Conservation (phyloP, 345 rosid genomes). For the Sisymbrium altissimum region DNA sequence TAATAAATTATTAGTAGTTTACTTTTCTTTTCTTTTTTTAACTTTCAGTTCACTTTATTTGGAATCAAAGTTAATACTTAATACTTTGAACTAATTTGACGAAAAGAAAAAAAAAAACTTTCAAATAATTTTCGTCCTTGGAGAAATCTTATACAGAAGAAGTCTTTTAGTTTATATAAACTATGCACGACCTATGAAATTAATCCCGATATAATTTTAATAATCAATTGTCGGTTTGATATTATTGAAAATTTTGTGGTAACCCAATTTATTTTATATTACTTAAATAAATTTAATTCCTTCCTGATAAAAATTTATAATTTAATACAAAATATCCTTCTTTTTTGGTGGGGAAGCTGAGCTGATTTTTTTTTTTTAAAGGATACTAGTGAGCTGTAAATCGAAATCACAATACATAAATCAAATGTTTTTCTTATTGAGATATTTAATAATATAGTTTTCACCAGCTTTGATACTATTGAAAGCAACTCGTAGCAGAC, state of each 20-base stretch:
- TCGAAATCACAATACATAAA: not conserved
- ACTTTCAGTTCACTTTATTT: too few relatives aligned
- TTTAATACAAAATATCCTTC: too few relatives aligned
- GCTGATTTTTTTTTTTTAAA: not conserved
- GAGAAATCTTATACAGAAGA: not conserved
- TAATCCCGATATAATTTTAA: not conserved
- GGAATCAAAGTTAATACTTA: not conserved
- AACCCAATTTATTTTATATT: not conserved
- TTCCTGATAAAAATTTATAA: not conserved
- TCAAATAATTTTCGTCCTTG: not conserved
- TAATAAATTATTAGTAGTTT: not conserved
- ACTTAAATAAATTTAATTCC: not conserved
- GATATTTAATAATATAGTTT: not conserved
- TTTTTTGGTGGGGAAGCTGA: too few relatives aligned
- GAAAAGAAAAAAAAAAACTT: too few relatives aligned
- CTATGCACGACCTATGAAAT: not conserved
- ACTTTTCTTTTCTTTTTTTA: too few relatives aligned
- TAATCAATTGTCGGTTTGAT: slow-evolving; percentile 11
- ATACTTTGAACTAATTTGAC: too few relatives aligned
- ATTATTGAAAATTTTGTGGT: not conserved
- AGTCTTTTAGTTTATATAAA: not conserved
- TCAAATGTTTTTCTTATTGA: not conserved
- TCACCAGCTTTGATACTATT: slow-evolving; percentile 4
- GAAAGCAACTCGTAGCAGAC: slow-evolving; percentile 25
- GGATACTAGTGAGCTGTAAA: not conserved